Conservation (phyloP, 768 basidiomycete genomes). For the Rhodotorula kratochvilovae region DNA sequence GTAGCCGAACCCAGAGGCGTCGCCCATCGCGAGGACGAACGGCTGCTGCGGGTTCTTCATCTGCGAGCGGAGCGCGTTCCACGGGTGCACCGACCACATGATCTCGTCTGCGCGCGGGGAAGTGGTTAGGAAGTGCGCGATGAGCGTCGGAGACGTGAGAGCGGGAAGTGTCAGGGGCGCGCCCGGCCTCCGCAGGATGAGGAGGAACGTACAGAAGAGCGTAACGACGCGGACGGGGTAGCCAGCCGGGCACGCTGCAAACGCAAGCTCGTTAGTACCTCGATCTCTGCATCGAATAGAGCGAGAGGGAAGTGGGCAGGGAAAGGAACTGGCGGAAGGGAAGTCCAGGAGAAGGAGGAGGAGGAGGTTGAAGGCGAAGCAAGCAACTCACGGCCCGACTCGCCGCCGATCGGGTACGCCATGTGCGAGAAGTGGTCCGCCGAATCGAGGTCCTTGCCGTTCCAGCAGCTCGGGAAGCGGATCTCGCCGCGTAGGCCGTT, state of each 20-base stretch:
- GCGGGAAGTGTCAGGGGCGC: too few species aligned
- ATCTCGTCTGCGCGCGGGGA: neutral
- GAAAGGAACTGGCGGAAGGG: too few species aligned
- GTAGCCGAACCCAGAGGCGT: constrained; percentile 7
- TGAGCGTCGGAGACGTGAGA: neutral
- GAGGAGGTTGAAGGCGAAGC: too few species aligned
- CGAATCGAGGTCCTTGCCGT: constrained; percentile 50
- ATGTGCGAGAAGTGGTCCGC: constrained; percentile 51
- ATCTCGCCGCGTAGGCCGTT: constrained; percentile 38
- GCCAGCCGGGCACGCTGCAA: constrained; percentile 31
- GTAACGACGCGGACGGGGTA: constrained; percentile 39
- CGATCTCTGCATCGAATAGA: too few species aligned
- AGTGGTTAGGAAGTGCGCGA: neutral
- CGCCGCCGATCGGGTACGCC: constrained; percentile 44
- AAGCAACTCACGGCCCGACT: constrained; percentile 22
- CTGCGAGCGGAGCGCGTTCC: constrained; percentile 6
- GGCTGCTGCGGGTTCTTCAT: constrained; percentile 28
- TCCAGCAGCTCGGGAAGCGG: constrained; percentile 47
- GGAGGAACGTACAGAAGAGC: constrained; percentile 35
- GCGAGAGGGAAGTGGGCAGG: too few species aligned
- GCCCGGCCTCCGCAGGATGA: too few species aligned
- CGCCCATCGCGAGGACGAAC: constrained; percentile 32
- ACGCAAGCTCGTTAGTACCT: neutral
- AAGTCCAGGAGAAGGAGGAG: neutral
- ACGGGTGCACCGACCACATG: constrained; percentile 29